Base-by-base conservation (phyloP, 1,284 basidiomycete species). In the Cutaneotrichosporon curvatum region DNA sequence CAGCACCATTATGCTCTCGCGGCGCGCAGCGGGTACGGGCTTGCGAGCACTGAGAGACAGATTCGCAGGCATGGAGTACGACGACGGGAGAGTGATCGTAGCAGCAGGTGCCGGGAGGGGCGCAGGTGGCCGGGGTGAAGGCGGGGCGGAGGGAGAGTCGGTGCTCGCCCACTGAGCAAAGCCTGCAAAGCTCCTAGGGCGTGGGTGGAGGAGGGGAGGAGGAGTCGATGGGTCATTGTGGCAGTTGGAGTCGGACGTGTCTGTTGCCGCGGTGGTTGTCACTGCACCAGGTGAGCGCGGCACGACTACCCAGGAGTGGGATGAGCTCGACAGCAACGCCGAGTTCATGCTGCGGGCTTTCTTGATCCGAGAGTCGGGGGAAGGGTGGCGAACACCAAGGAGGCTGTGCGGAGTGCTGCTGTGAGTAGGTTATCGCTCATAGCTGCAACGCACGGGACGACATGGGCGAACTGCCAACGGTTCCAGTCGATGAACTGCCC, bases 401-500 rank as follows among this genome's bases (percentile, higher is more conserved):
- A 39, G 25, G 8, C n/a, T 6, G 22, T 23, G 6, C 22, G 22
- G 37, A 9, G 22, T 21, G 11, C 18, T 21, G n/a, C 21, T 7
- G 15, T 34, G 16, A 34, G 36, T 15, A 20, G 36, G 4, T 6
- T 14, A 14, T 3, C 12, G 15, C 9, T 22, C 15, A n/a, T n/a
- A 8, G 15, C 10, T 8, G 18, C 3, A 15, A 48, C 46, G 33
- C 32, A 52, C 45, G 34, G 34, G 1, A 47, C 51, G 15, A 53
- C 36, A 34, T 49, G 45, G 35, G 25, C 38, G 9, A 49, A 46
- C 37, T 46, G 38, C 51, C 51, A 53, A 18, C 19, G 19, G 12
- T 23, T 33, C 51, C 51, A 53, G 35, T 50, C 33, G 32, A 53
- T 44, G 11, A 19, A 18, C 18, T 23, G 36, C 30, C 47, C 51